Evolutionary conservation across 352 stramenopile species (phyloP), one percentile per base, ranked within the genome.

Genomic region (Pythium monospermum): DNA sequence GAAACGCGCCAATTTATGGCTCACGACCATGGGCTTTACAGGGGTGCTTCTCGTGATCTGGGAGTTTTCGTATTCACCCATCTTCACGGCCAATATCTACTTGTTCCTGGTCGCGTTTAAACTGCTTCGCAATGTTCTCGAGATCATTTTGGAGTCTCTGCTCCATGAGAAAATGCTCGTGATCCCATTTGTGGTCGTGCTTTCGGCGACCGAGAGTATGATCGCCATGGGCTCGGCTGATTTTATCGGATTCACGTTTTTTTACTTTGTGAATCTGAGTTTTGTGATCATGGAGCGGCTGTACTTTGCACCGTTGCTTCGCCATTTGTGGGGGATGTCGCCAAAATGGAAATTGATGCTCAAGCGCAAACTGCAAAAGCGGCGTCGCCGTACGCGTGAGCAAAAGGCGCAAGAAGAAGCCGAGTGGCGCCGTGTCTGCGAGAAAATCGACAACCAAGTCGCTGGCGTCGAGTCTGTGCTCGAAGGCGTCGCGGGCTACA

Each of bases 41-140:
- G 68, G 70, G 26, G 52, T 85, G 15, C 69, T 98, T 45, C 69
- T 98, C n/a, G 69, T 95, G 33, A 71, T 98, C n/a, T 97, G 90
- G 75, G 96, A 99, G 64, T 98, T 99, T 57, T 97, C 88, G 8
- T 99, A 98, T 74, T 98, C 92, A 22, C 53, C 79, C 16, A 57
- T 65, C 18, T 99, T 98, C 53, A 91, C 87, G 8, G 68, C 73
- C 32, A 86, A 97, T 50, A 94, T 98, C 47, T 98, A 97, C 61
- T 61, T 66, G 19, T 96, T 94, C 41, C 75, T 97, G 27, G 53
- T 97, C 10, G 48, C 77, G n/a, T 96, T 97, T 60, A 97, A 98
- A 59, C 25, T 97, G 16, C 42, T 85, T 38, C 79, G 95, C 52
- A 75, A 91, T 30, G 25, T 79, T 16, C 54, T 96, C 26, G 91